Base-by-base conservation (phyloP, 1,139 yeast genomes). In the Lodderomyces pseudojiufengensis region DNA sequence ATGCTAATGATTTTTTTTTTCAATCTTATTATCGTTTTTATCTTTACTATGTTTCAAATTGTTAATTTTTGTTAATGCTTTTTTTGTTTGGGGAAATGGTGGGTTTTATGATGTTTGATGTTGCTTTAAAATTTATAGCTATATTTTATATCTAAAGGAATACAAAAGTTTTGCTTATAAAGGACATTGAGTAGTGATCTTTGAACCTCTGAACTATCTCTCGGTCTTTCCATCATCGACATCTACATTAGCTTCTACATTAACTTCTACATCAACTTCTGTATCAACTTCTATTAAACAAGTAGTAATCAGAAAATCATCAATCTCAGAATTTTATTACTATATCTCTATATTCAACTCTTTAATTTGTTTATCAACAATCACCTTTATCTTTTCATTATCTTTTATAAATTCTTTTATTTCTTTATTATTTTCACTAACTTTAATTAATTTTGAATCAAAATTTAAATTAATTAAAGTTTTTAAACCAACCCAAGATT, bases 401-500 rank as follows among this genome's bases (percentile, higher is more conserved):
- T 56, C 52, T 10, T 43, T 40, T 34, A 61, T 47, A 37, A 46
- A 65, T 14, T 44, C 44, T 20, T 43, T 45, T 12, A 59, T 58
- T 22, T 55, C 60, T 35, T 53, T 51, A 11, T 25, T 37, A 14
- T 35, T 35, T 25, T 31, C 39, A 34, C 37, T 32, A 4, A 40
- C 24, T 33, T 50, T 48, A 13, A 41, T 41, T 29, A 61, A 46
- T 32, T 54, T 57, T 4, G 50, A 48, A 38, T 49, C 48, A 35
- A 63, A 50, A 8, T 45, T 46, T 2, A 25, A 11, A 11, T 48
- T 48, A n/a, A 51, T 30, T 9, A 76, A 59, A 3, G 71, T 55
- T 34, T 67, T 69, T 3, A 87, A 63, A 0, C 95, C 95, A 38
- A 79, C 62, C 96, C 96, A 88, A 15, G 86, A 84, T 44, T 85